These are phyloP conservation scores for Clarireedia monteithiana DNA, from an alignment of 2,329 filamentous ascomycete species.

Conservation along the genomic window DNA sequence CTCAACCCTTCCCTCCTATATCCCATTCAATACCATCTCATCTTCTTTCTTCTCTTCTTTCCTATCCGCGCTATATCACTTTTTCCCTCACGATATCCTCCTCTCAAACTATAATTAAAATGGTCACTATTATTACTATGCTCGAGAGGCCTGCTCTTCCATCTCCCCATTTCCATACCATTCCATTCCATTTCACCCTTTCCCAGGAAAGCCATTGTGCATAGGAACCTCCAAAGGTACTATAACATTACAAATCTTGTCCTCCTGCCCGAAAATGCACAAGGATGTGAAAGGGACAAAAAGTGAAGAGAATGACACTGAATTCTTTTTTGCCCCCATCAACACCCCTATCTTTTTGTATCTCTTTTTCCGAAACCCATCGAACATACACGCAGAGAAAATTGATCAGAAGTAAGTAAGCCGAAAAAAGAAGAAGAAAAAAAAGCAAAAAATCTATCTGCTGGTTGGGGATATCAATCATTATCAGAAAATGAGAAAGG, in stretches of 20 bases:
- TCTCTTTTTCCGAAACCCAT: not conserved
- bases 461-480: constrained; percentile 17
- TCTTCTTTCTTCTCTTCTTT: not conserved
- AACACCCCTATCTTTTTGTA: constrained; percentile 1
- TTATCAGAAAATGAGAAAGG: not conserved
- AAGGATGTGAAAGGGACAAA: not conserved
- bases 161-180: not conserved
- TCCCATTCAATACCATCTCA: not conserved
- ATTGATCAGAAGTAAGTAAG: not conserved
- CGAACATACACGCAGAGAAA: constrained; percentile 1
- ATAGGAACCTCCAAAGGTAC: not conserved
- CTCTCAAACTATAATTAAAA: not conserved
- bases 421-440: not conserved
- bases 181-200: not conserved
- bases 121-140: not conserved
- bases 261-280: not conserved
- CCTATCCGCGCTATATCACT: not conserved
- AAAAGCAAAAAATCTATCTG: constrained; percentile 18
- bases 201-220: not conserved
- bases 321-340: not conserved
- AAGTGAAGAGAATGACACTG: not conserved
- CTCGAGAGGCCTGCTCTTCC: not conserved
- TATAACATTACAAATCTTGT: not conserved
- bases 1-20: not conserved
- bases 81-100: not conserved